These are phyloP conservation scores for Carex littledalei DNA, from an alignment of 176 grass and related monocot species.

Conservation along the genomic window DNA sequence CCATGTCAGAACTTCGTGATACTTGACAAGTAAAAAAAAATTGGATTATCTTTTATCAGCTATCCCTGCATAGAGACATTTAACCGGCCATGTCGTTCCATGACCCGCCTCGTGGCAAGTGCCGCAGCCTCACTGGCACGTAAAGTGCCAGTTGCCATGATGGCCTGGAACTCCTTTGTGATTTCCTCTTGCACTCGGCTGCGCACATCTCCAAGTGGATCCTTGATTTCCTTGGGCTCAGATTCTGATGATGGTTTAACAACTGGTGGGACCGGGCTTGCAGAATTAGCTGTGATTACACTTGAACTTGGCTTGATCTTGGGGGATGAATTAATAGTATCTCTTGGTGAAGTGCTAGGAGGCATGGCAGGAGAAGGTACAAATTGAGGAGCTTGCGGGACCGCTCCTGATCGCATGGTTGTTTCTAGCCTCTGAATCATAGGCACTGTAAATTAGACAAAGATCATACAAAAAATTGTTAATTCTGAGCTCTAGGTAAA, in stretches of 20 bases:
- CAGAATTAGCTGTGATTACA: not conserved
- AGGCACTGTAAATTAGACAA: constrained; percentile 32
- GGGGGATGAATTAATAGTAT: not conserved
- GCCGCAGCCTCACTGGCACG: constrained; percentile 55
- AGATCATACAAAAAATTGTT: not conserved
- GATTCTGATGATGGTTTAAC: constrained; percentile 15
- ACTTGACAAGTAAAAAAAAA: not conserved
- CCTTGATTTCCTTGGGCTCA: not conserved
- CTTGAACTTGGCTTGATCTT: not conserved
- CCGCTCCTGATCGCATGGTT: constrained; percentile 39
- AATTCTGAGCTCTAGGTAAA: not conserved
- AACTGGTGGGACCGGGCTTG: constrained; percentile 9
- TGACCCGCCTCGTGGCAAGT: constrained; percentile 43
- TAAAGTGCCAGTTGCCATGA: constrained; percentile 51
- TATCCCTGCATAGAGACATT: constrained; percentile 19
- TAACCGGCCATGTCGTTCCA: constrained; percentile 52
- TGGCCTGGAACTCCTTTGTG: constrained; percentile 51
- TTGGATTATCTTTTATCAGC: not conserved
- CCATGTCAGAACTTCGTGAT: not conserved
- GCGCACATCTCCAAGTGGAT: constrained; percentile 43
- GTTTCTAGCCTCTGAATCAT: constrained; percentile 78
- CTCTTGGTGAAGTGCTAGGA: not conserved
- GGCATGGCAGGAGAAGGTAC: constrained; percentile 1
- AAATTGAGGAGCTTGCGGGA: constrained; percentile 50
- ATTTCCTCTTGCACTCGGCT: constrained; percentile 52